Percentiles rank a stretch among this genome's conserved stretches.
Conservation (phyloP, 1,284 basidiomycete genomes). For the Ceratobasidium sp. region DNA sequence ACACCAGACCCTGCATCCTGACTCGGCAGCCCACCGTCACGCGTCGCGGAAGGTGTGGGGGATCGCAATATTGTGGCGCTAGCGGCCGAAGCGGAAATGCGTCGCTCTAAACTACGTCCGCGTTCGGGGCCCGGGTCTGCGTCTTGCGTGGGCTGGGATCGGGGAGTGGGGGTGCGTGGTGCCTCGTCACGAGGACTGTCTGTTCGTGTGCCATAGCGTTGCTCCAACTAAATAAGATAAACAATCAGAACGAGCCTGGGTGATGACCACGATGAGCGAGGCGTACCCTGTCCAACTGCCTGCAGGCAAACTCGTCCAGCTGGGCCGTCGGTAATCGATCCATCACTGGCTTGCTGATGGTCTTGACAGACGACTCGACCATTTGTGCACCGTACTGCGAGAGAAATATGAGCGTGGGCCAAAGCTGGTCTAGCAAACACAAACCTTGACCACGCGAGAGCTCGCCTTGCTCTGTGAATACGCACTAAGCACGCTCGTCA, state of each 20-base stretch:
- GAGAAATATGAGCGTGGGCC: slow-evolving; percentile 40
- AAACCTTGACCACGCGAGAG: slow-evolving; percentile 81
- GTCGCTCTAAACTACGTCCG: slow-evolving; percentile 43
- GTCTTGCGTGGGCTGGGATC: slow-evolving; percentile 43
- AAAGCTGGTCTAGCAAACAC: slow-evolving; percentile 33
- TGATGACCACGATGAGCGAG: slow-evolving; percentile 48
- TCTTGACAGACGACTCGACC: slow-evolving; percentile 87
- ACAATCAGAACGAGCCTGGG: slow-evolving; percentile 41
- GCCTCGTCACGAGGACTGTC: slow-evolving; percentile 28
- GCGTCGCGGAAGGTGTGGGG: slow-evolving; percentile 44
- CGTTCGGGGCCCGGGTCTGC: slow-evolving; percentile 22
- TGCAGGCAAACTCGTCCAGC: slow-evolving; percentile 89
- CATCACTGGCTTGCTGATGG: slow-evolving; percentile 87
- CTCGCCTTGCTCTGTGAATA: slow-evolving; percentile 84
- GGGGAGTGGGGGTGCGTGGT: slow-evolving; percentile 39
- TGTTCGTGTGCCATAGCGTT: slow-evolving; percentile 35
- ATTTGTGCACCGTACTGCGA: slow-evolving; percentile 86
- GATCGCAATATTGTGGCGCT: slow-evolving; percentile 38
- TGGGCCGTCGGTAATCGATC: slow-evolving; percentile 80
- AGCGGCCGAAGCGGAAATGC: slow-evolving; percentile 53
- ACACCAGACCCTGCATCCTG: slow-evolving; percentile 47
- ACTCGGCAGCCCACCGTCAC: slow-evolving; percentile 36
- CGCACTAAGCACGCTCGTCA: slow-evolving; percentile 76
- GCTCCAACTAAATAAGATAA: slow-evolving; percentile 38
- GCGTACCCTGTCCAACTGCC: slow-evolving; percentile 83